phyloP scores from a whole-genome alignment of 805 yeast species.

The Yarrowia osloensis region DNA sequence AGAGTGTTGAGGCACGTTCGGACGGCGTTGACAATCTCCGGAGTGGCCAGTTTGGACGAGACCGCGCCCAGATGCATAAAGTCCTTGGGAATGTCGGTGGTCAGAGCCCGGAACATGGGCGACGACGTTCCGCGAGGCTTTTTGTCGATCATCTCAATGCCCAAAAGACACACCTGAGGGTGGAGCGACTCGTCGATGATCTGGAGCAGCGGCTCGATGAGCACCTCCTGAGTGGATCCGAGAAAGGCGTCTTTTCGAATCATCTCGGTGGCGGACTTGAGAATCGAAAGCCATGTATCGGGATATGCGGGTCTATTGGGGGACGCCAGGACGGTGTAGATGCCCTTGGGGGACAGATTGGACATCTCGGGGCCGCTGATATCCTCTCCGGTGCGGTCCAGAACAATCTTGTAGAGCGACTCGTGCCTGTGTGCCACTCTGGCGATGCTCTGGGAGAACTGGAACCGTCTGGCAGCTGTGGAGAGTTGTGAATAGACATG shows the following conservation, averaged over 20 bases:
- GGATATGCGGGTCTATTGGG: not conserved
- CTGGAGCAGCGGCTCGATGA: slow-evolving; percentile 18
- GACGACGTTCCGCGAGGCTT: slow-evolving; percentile 2
- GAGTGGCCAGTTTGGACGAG: not conserved
- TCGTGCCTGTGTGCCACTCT: not conserved
- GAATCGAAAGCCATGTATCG: not conserved
- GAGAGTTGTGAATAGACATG: not conserved
- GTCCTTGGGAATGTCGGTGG: not conserved
- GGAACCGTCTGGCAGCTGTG: not conserved
- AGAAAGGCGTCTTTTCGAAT: slow-evolving; percentile 5
- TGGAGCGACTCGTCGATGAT: not conserved
- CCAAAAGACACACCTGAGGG: not conserved
- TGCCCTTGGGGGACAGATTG: not conserved
- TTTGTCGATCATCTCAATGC: not conserved
- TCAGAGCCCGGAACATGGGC: not conserved
- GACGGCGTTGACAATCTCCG: not conserved
- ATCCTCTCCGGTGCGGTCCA: not conserved
- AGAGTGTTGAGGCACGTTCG: not conserved
- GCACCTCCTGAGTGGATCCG: slow-evolving; percentile 13
- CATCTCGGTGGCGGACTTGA: not conserved
- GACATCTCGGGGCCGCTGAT: not conserved
- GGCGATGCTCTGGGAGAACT: slow-evolving; percentile 18
- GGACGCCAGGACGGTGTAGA: slow-evolving; percentile 8
- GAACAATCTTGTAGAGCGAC: not conserved
- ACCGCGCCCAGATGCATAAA: not conserved